Percentiles rank a stretch among this genome's conserved stretches.
Conservation (phyloP, 495 filamentous ascomycete genomes). For the Letharia columbiana region DNA sequence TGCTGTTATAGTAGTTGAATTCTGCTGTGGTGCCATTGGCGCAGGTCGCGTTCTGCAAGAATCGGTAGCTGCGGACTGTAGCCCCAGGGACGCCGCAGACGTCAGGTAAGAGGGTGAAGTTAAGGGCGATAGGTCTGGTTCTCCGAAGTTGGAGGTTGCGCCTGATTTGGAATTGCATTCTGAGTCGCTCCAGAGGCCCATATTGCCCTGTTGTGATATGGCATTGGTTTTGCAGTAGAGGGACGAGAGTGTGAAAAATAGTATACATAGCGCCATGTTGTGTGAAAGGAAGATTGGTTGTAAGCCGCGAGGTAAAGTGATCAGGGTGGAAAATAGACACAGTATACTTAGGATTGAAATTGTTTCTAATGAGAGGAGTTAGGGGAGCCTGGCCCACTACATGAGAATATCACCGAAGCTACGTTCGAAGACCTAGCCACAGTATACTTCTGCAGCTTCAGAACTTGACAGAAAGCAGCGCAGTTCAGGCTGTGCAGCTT, state of each 20-base stretch:
- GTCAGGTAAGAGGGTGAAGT: slow-evolving; percentile 5
- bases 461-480: background rate
- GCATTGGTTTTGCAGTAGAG: background rate
- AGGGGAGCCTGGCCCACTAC: too few species aligned
- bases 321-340: too few species aligned
- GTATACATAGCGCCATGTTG: background rate
- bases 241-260: background rate
- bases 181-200: slow-evolving; percentile 11
- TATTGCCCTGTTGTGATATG: background rate
- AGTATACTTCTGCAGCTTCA: background rate
- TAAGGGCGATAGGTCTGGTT: slow-evolving; percentile 10
- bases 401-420: too few species aligned
- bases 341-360: too few species aligned
- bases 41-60: slow-evolving; percentile 7
- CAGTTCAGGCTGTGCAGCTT: background rate
- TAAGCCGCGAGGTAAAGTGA: background rate
- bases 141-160: slow-evolving; percentile 7
- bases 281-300: background rate
- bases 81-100: slow-evolving; percentile 7
- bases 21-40: slow-evolving; percentile 9
- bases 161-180: slow-evolving; percentile 8
- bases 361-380: too few species aligned
- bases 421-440: background rate
- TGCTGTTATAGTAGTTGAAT: slow-evolving; percentile 2
- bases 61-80: slow-evolving; percentile 10